Evolutionary conservation across 345 rosid genomes (phyloP).

Genomic region (Citrus trifoliata): DNA sequence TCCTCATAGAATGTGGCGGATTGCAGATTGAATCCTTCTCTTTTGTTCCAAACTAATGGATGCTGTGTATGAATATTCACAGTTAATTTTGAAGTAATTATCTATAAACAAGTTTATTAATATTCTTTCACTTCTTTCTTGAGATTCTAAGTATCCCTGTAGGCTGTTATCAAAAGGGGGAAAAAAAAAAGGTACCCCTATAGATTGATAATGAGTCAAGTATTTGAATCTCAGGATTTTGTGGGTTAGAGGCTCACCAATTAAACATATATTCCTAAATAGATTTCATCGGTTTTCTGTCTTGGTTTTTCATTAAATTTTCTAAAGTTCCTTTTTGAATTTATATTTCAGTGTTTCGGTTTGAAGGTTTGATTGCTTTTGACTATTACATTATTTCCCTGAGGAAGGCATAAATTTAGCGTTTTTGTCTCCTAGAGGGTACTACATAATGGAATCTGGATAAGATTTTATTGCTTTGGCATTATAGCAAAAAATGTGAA

Average conservation of each 20-base stretch:
- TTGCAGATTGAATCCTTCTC: background rate
- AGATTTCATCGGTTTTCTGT: background rate
- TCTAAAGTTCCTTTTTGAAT: background rate
- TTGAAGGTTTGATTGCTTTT: background rate
- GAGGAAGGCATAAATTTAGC: background rate
- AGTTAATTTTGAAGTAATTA: background rate
- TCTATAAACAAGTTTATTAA: background rate
- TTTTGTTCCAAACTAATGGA: background rate
- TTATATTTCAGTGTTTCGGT: background rate
- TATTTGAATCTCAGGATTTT: background rate
- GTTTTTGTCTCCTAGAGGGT: no score
- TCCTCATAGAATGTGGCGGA: background rate
- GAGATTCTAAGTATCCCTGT: background rate
- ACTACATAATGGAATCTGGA: no score
- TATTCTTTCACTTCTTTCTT: background rate
- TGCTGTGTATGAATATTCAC: background rate
- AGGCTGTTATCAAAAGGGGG: no score
- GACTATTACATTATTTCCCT: background rate
- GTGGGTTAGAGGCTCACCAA: background rate
- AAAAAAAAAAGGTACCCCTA: no score
- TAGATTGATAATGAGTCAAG: background rate
- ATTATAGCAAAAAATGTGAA: background rate
- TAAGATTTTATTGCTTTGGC: no score
- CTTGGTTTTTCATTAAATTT: background rate
- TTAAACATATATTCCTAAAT: background rate